These are phyloP conservation scores for Diplodia scrobiculata DNA, from an alignment of 2,329 filamentous ascomycete species.

Conservation along the genomic window DNA sequence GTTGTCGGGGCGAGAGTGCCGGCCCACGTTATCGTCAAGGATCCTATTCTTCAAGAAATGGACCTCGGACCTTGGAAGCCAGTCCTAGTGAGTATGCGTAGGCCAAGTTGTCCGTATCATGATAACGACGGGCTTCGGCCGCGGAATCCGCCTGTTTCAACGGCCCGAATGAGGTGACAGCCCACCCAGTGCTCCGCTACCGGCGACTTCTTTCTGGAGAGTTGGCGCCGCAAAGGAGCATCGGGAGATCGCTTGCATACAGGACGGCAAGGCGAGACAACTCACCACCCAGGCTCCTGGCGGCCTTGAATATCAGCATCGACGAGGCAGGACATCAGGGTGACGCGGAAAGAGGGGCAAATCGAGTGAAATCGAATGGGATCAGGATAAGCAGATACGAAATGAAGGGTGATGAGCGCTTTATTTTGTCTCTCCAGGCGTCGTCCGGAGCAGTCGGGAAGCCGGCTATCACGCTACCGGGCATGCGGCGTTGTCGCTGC, in stretches of 20 bases:
- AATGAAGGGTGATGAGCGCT: constrained; percentile 12
- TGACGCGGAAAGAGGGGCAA: constrained; percentile 1
- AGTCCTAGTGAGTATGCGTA: background rate
- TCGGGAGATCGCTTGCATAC: constrained; percentile 21
- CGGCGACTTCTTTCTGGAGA: constrained; percentile 12
- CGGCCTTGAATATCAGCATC: background rate
- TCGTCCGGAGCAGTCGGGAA: constrained; percentile 5
- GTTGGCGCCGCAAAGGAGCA: constrained; percentile 8
- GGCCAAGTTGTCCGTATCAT: background rate
- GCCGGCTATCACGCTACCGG: constrained; percentile 20
- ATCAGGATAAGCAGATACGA: constrained; percentile 21
- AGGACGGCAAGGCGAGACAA: constrained; percentile 2
- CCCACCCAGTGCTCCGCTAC: constrained; percentile 3
- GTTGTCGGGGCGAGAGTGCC: background rate
- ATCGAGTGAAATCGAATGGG: background rate
- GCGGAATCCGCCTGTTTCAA: background rate
- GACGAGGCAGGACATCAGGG: constrained; percentile 1
- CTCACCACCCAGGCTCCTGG: background rate
- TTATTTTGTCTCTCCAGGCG: constrained; percentile 2
- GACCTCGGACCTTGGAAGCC: background rate
- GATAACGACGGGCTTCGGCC: background rate
- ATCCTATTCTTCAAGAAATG: background rate
- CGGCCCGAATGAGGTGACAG: constrained; percentile 16
- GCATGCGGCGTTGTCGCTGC: background rate
- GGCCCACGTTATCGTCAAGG: background rate